Percentiles rank a stretch among this genome's conserved stretches.
These are phyloP conservation scores for Fusarium piperis DNA, from an alignment of 2,329 filamentous ascomycete genomes.

Conservation along the genomic window DNA sequence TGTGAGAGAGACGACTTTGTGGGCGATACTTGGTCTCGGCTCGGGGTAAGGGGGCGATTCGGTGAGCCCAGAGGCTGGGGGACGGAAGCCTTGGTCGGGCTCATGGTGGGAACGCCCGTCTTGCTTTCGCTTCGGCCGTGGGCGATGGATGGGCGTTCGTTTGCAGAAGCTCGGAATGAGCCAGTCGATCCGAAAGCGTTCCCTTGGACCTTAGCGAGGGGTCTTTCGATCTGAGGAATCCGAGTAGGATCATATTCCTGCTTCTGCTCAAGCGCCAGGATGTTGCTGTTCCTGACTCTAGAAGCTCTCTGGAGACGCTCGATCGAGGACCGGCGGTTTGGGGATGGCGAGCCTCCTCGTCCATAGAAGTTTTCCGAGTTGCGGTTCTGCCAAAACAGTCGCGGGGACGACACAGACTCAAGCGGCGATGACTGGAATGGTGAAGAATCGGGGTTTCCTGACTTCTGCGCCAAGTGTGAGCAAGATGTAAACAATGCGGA, in stretches of 20 bases:
- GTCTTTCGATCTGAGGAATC: constrained; percentile 81
- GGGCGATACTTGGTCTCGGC: constrained; percentile 79
- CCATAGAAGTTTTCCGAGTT: constrained; percentile 78
- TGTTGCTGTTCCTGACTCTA: constrained; percentile 97
- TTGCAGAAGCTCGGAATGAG: constrained; percentile 62
- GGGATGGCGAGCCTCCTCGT: constrained; percentile 70
- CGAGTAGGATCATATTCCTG: constrained; percentile 89
- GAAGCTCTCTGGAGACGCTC: constrained; percentile 95
- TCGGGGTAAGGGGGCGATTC: constrained; percentile 59
- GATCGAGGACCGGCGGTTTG: constrained; percentile 86
- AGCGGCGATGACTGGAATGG: constrained; percentile 87
- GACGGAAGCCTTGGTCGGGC: constrained; percentile 58
- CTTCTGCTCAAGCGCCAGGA: constrained; percentile 92
- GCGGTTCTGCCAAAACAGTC: constrained; percentile 89
- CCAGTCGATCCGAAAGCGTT: constrained; percentile 73
- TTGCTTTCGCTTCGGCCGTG: constrained; percentile 64
- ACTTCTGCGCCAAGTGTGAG: constrained; percentile 64
- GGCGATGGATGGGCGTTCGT: constrained; percentile 51
- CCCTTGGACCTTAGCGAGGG: constrained; percentile 79
- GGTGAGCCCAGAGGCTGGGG: constrained; percentile 48
- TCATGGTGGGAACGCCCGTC: constrained; percentile 67
- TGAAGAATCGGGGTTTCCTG: constrained; percentile 78
- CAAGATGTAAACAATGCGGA: constrained; percentile 24
- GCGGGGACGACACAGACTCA: constrained; percentile 75
- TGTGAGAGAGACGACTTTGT: constrained; percentile 89